Base-by-base conservation (phyloP, 345 rosid species). In the Brassica cretica region DNA sequence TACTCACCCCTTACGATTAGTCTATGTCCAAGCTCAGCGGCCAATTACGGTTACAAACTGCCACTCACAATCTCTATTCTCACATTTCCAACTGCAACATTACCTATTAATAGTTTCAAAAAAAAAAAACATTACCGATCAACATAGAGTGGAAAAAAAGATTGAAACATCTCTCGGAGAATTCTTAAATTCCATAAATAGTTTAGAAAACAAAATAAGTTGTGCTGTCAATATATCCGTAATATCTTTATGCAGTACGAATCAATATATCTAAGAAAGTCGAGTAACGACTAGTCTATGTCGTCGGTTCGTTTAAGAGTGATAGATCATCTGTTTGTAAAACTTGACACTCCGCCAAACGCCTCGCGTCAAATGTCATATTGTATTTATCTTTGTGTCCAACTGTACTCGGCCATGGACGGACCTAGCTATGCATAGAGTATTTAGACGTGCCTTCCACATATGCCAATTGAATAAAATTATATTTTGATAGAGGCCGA, bases 321-420 rank as follows among this genome's bases (percentile, higher is more conserved):
- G 30, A 27, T 32, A 35, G 58, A 70, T 24, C 65, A 76, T 51
- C 19, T 2, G 14, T 6, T 69, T 33, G 64, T 33, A 27, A 44
- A 70, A 70, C 37, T 65, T 65, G 29, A 21, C 14, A 58, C 66
- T 65, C 67, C 12, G 72, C 81, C 81, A 78, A 78, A 78, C 8
- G 67, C 76, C 49, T 41, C 19, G 24, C 62, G 66, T 58, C 66
- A 77, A 71, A 64, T 27, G 18, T 35, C 32, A 29, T 65, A 27
- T 65, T 77, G 76, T 58, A 71, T 39, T 58, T 71, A 71, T 56
- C 81, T 65, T 14, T 41, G 53, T 30, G 67, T 71, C 76, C 76
- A 78, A 78, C 14, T 30, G 4, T 78, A 71, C 67, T 78, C 39
- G 5, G 35, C 62, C 72, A 65, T 60, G 8, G 33, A 64, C 2